Evolutionary conservation across 2,329 filamentous ascomycete species (phyloP), one percentile per base, ranked within the genome.

Genomic region (Microsporum audouinii): DNA sequence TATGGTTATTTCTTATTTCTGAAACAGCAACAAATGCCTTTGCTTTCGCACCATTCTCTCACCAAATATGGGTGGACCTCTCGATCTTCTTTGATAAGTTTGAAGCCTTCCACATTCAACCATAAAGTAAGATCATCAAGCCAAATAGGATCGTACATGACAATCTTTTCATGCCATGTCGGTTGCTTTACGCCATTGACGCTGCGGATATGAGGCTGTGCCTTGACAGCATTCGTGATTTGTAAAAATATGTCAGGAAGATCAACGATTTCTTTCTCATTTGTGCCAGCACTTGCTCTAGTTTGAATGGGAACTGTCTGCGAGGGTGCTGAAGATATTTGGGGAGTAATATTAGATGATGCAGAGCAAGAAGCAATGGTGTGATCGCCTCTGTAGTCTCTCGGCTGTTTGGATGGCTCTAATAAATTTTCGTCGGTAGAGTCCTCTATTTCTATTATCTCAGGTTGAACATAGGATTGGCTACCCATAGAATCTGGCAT

Each of bases 91-190:
- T 84, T 84, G 0, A 84, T 80, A 2, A 78, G 77, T 10, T 79
- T 80, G 51, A 91, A 74, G 29, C 84, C 83, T 10, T 87, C 87
- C 2, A 80, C 80, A 66, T 96, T 96, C 14, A 97, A 75, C 88
- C 91, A 97, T 0, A 77, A 75, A 0, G 91, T 82, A 12, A 99
- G 77, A 65, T 96, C 91, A 73, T 97, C 92, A 0, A 96, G 74
- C 1, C 94, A 80, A 49, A 99, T 87, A 0, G 92, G 90, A 68
- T 97, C 91, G 71, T 95, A 97, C 71, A 97, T 83, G 4, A 97
- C 78, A 55, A 99, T 96, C 75, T 91, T 95, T 73, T 97, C 90
- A 67, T 95, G 81, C 89, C 91, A 97, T 1, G 84, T 90, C 2
- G 79, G 80, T 2, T 71, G 69, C 4, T 68, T 71, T 5, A 71